Percentiles rank a stretch among this genome's conserved stretches.
phyloP scores from a whole-genome alignment of 2,329 filamentous ascomycete genomes.

The Tolypocladium ovalisporum region DNA sequence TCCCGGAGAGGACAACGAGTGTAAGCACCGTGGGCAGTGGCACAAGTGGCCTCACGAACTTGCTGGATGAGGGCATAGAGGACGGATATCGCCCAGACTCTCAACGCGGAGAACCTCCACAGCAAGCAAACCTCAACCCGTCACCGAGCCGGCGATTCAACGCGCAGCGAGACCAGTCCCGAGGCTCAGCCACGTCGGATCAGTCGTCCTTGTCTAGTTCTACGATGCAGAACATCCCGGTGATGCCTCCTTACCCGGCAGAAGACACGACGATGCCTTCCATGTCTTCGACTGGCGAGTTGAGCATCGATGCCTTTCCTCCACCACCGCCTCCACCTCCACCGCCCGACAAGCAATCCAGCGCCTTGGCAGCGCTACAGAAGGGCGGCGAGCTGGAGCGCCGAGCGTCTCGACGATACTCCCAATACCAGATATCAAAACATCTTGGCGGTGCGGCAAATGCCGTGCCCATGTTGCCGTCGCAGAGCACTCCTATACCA shows the following conservation, averaged over 20 bases:
- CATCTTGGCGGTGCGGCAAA: conserved; percentile 72
- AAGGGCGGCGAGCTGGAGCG: conserved; percentile 86
- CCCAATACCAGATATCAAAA: conserved; percentile 93
- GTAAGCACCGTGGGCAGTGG: conserved; percentile 47
- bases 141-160: conserved; percentile 39
- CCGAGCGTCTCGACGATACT: conserved; percentile 85
- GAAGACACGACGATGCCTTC: conserved; percentile 42
- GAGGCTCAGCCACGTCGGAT: conserved; percentile 39
- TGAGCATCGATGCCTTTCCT: conserved; percentile 55
- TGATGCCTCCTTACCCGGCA: conserved; percentile 60
- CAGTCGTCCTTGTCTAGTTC: conserved; percentile 62
- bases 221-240: conserved; percentile 65
- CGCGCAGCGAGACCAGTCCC: conserved; percentile 39
- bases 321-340: conserved; percentile 59
- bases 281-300: conserved; percentile 26
- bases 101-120: conserved; percentile 18
- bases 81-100: conserved; percentile 35
- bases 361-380: conserved; percentile 83
- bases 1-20: conserved; percentile 43
- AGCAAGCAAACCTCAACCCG: conserved; percentile 17
- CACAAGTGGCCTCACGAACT: conserved; percentile 42
- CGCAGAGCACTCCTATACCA: conserved; percentile 72
- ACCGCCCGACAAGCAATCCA: conserved; percentile 69
- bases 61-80: conserved; percentile 50
- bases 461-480: conserved; percentile 76